Evolutionary conservation across 305 asterid genomes (phyloP), one percentile per base, ranked within the genome.

Genomic region (Withania somnifera): DNA sequence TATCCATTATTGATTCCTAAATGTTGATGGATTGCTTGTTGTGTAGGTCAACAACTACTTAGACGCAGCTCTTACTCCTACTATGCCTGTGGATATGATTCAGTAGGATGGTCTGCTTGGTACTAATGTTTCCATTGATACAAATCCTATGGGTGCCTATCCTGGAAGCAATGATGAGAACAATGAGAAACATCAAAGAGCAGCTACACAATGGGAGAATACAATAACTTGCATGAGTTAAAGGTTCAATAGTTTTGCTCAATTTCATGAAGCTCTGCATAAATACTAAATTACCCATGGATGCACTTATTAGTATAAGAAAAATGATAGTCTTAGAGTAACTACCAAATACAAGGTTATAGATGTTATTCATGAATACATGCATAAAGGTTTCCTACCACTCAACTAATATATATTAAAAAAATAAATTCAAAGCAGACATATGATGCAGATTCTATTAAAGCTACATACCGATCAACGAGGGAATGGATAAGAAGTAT

Each of bases 401-500:
- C 85, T 51, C 77, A 83, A 58, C 40, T 83, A 45, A 77, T 83
- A 40, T 78, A 64, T 66, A 83, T 83, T 17, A 83, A 78, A 57
- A 83, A 71, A 53, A 83, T 83, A 83, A 83, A 45, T 28, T 34
- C 78, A 0, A 34, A 50, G 63, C 85, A 83, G 50, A 83, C 60
- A 28, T 83, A 83, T 78, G 78, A 78, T 15, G 85, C 79, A 77
- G 66, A 56, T 64, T 66, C 78, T 4, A 45, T 51, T n/a, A 82
- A 82, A 77, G 85, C 85, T 36, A 75, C 82, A 3, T 82, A 82
- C 69, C 81, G 85, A 26, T 64, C 85, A 17, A 82, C 85, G 28
- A 76, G 77, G 78, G 85, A 75, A 30, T 82, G 85, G 85, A 80
- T 82, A 67, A 82, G 81, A 77, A 82, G 57, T 82, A 82, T 82